Percentiles rank a stretch among this genome's conserved stretches.
phyloP scores from a whole-genome alignment of 768 basidiomycete species.

The Rhizopogon vulgaris region DNA sequence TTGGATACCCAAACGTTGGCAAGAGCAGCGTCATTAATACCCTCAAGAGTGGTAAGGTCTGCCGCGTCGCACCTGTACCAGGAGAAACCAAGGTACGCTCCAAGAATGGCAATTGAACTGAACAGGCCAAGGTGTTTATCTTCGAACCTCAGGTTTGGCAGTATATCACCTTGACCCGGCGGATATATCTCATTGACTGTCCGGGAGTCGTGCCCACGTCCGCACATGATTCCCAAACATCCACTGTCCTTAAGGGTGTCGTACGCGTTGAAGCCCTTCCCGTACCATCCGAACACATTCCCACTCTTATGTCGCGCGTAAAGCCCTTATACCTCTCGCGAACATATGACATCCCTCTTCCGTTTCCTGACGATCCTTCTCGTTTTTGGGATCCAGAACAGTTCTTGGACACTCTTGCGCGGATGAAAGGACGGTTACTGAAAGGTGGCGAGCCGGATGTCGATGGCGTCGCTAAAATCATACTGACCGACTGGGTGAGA shows the following conservation, averaged over 20 bases:
- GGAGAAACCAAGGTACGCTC: constrained; percentile 82
- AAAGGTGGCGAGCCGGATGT: constrained; percentile 94
- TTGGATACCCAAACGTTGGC: constrained; percentile 98
- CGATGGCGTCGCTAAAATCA: constrained; percentile 89
- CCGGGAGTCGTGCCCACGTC: constrained; percentile 97
- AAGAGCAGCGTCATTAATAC: constrained; percentile 98
- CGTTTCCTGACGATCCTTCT: constrained; percentile 46
- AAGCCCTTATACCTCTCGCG: constrained; percentile 88
- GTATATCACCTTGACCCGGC: constrained; percentile 93
- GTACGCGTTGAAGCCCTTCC: constrained; percentile 92
- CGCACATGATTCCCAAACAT: constrained; percentile 82
- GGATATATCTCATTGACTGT: constrained; percentile 99
- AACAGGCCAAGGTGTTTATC: background rate
- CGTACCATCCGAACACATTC: constrained; percentile 89
- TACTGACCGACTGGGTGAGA: constrained; percentile 94
- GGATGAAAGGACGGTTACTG: constrained; percentile 86
- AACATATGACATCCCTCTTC: constrained; percentile 70
- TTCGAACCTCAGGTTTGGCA: constrained; percentile 73
- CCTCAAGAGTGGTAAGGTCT: constrained; percentile 96
- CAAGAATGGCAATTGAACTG: background rate
- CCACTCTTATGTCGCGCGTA: constrained; percentile 82
- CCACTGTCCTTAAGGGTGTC: constrained; percentile 93
- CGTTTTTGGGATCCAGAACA: constrained; percentile 66
- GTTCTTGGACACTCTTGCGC: constrained; percentile 79
- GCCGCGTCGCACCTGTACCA: constrained; percentile 92